Base-by-base conservation (phyloP, 768 basidiomycete species). In the Candolleomyces efflorescens region DNA sequence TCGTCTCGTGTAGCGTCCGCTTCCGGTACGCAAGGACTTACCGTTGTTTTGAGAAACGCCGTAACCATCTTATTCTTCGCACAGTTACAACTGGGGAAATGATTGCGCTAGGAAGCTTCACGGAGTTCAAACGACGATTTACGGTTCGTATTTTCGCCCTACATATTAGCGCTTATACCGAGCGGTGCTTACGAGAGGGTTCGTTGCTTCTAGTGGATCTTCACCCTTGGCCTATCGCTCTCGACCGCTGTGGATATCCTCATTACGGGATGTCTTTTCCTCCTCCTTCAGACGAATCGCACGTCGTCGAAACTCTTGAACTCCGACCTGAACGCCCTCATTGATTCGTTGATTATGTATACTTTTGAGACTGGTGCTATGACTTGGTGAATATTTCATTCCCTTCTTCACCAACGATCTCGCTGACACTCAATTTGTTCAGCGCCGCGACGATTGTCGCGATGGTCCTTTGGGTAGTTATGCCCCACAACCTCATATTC, bases 331-430 rank as follows among this genome's bases (percentile, higher is more conserved):
- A 80, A 82, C 58, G 71, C 70, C 0, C 64, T 82, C 24, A 75
- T 83, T 51, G 72, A 81, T 44, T 66, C 75, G 2, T 68, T 82
- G 24, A 79, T 78, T 27, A 62, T 75, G 17, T 83, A 83, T 63
- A 71, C 80, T 0, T 79, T 82, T 55, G 82, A 83, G 62, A 82
- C 78, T 37, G 81, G 81, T 15, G 68, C 73, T 18, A 64, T 83
- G 18, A 82, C 81, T 17, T 77, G 78, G 46, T 43, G 5, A 17
- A 15, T 6, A 7, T 39, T 43, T 12, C 9, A 15, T 43, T 20
- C 13, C 41, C 17, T 43, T 43, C 41, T 43, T 15, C 5, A 17
- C 1, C 17, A 3, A 43, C 15, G 17, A 15, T 17, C 41, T 43
- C 6, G 32, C 6, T 43, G 5, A 12, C 41, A 15, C 5, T 17